These are phyloP conservation scores for Monilinia fructicola DNA, from an alignment of 2,329 filamentous ascomycete species.

Conservation along the genomic window DNA sequence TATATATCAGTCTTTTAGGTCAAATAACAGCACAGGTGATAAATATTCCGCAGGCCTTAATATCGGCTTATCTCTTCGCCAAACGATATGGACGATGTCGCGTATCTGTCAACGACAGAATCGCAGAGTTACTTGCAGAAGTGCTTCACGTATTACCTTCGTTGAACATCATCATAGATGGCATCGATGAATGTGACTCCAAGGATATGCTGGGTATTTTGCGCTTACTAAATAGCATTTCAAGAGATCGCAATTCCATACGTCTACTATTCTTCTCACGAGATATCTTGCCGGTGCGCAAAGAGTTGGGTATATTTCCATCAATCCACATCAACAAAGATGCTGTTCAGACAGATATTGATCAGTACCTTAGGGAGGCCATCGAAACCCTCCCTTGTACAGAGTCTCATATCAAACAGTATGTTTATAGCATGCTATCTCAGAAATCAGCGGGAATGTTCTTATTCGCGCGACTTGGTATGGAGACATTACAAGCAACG, in stretches of 20 bases:
- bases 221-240: constrained; percentile 2
- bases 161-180: constrained; percentile 20
- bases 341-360: constrained; percentile 10
- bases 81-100: constrained; percentile 21
- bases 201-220: constrained; percentile 18
- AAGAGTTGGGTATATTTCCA: constrained; percentile 7
- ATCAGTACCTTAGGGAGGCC: constrained; percentile 19
- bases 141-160: constrained; percentile 10
- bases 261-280: constrained; percentile 20
- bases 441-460: constrained; percentile 21
- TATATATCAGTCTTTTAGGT: constrained; percentile 19
- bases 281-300: constrained; percentile 17
- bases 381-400: constrained; percentile 17
- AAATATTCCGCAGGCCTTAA: background rate
- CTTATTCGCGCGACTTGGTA: constrained; percentile 17
- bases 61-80: constrained; percentile 19
- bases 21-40: constrained; percentile 2
- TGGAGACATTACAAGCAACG: constrained; percentile 21
- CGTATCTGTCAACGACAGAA: constrained; percentile 18
- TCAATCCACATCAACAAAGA: constrained; percentile 16
- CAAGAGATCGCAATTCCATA: constrained; percentile 4
- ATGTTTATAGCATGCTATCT: constrained; percentile 19
- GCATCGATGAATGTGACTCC: constrained; percentile 21
- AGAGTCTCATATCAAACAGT: constrained; percentile 21
- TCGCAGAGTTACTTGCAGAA: constrained; percentile 2